Conservation (phyloP, 345 rosid genomes). For the Theobroma cacao region DNA sequence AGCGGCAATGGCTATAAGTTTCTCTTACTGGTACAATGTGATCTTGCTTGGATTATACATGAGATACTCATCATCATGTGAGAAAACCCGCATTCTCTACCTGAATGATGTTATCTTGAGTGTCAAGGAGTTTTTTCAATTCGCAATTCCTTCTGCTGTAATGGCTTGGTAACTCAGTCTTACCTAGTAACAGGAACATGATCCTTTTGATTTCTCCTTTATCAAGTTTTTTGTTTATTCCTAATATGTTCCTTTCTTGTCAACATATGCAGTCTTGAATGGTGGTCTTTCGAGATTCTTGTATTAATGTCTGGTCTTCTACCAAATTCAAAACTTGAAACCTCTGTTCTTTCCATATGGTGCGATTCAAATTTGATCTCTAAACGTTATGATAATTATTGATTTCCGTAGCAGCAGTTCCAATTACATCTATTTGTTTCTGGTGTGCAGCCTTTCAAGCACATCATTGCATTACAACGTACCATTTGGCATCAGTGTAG, state of each 20-base stretch:
- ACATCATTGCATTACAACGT: conserved; percentile 29
- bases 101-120: conserved; percentile 25
- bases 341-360: conserved; percentile 57
- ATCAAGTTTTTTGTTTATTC: background rate
- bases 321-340: conserved; percentile 51
- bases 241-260: background rate
- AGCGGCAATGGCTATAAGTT: background rate
- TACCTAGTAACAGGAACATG: background rate
- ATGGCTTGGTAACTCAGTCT: conserved; percentile 48
- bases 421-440: background rate
- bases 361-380: conserved; percentile 9
- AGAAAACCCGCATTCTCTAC: background rate
- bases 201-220: background rate
- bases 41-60: background rate
- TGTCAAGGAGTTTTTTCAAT: conserved; percentile 29
- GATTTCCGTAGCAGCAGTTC: background rate
- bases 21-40: background rate
- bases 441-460: conserved; percentile 27
- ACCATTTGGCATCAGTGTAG: conserved; percentile 32
- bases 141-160: conserved; percentile 45
- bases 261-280: conserved; percentile 40
- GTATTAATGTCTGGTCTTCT: conserved; percentile 49
- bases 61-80: conserved; percentile 7
- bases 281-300: conserved; percentile 61
- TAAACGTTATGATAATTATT: no score